Evolutionary conservation across 768 basidiomycete species (phyloP).

Genomic region (Hydnum rufescens): DNA sequence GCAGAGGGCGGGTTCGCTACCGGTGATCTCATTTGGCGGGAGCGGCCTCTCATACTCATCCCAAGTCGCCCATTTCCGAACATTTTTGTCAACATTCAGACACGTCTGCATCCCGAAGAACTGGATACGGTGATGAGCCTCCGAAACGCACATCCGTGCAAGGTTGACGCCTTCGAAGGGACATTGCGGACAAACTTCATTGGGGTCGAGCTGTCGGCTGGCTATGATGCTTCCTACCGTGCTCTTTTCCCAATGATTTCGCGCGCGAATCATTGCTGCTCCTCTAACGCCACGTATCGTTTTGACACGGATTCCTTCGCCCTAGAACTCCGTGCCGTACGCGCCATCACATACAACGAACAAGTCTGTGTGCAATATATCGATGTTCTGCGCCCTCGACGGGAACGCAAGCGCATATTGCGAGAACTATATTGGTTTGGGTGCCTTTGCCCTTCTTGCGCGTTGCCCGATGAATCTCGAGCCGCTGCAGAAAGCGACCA

Average conservation of each 20-base stretch:
- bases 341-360: background rate
- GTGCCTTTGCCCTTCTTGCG: background rate
- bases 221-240: background rate
- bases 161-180: background rate
- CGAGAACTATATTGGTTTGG: background rate
- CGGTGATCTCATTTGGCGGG: background rate
- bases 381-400: background rate
- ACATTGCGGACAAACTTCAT: background rate
- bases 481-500: background rate
- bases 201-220: background rate
- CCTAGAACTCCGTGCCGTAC: background rate
- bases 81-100: background rate
- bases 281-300: background rate
- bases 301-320: background rate
- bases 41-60: background rate
- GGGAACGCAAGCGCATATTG: background rate
- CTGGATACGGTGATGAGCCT: background rate
- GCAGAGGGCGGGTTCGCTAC: background rate
- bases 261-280: background rate
- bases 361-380: background rate
- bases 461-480: background rate
- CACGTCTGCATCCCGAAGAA: background rate
- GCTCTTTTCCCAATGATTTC: background rate
- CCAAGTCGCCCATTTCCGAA: background rate
- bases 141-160: background rate